Evolutionary conservation across 306 rosid species (phyloP).

Genomic region (Vachellia pachyceras): DNA sequence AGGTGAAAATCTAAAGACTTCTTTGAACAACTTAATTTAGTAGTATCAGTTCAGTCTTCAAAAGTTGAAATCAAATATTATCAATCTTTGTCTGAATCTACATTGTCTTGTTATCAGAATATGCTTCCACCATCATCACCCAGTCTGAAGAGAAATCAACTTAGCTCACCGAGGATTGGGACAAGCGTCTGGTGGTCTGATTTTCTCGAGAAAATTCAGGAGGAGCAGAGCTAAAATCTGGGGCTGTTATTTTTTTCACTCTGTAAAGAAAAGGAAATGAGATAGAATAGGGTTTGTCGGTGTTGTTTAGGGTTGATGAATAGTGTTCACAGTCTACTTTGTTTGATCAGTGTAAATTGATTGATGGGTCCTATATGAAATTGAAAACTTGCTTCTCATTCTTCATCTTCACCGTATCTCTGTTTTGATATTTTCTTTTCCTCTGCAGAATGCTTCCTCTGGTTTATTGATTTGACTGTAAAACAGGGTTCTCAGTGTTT

Average conservation of each 20-base stretch:
- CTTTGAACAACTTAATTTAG: neutral
- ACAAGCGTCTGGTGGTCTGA: slow-evolving; percentile 19
- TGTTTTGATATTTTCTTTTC: slow-evolving; percentile 8
- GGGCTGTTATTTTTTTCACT: neutral
- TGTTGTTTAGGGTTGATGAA: slow-evolving; percentile 43
- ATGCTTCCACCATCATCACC: neutral
- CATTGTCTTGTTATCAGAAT: neutral
- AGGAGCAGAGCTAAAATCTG: neutral
- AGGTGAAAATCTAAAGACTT: slow-evolving; percentile 43
- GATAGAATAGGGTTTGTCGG: neutral
- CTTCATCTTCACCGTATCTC: slow-evolving; percentile 33
- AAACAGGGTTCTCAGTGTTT: neutral
- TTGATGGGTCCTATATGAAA: slow-evolving; percentile 52
- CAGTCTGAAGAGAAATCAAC: slow-evolving; percentile 37
- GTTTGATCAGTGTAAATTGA: slow-evolving; percentile 57
- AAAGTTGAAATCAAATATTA: neutral
- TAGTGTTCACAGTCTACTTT: slow-evolving; percentile 40
- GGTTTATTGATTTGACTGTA: neutral
- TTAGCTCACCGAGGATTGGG: slow-evolving; percentile 43
- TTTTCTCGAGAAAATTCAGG: slow-evolving; percentile 19
- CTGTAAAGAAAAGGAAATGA: slow-evolving; percentile 38
- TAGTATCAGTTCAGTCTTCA: neutral
- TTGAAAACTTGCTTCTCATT: slow-evolving; percentile 32
- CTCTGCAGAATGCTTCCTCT: slow-evolving; percentile 30
- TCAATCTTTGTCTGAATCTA: neutral